Evolutionary conservation across 2,329 filamentous ascomycete species (phyloP).

Genomic region (Phyllosticta capitalensis): DNA sequence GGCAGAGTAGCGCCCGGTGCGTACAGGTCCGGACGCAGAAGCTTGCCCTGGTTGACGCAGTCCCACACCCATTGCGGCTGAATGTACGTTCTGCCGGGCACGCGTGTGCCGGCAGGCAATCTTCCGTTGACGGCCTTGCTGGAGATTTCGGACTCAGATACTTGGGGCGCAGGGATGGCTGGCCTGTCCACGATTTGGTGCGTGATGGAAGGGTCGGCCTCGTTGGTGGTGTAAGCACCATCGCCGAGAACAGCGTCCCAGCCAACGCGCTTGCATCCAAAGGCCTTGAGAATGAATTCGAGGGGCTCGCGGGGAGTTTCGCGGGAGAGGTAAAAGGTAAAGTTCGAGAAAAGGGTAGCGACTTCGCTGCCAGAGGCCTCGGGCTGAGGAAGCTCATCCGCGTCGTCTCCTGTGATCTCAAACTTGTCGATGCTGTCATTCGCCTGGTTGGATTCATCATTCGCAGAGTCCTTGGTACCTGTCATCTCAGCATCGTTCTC

Average conservation of each 20-base stretch:
- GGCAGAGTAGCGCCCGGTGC: constrained; percentile 82
- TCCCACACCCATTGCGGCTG: constrained; percentile 99
- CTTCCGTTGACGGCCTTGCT: constrained; percentile 35
- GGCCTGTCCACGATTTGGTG: constrained; percentile 95
- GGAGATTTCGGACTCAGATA: constrained; percentile 30
- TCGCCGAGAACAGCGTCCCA: constrained; percentile 90
- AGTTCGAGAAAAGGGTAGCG: constrained; percentile 72
- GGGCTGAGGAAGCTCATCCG: constrained; percentile 79
- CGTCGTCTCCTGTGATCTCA: constrained; percentile 70
- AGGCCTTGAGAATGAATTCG: constrained; percentile 86
- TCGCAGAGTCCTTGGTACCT: constrained; percentile 29
- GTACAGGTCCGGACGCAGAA: constrained; percentile 80
- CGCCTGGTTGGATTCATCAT: constrained; percentile 20
- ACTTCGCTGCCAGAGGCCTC: constrained; percentile 55
- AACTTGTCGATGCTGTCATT: constrained; percentile 73
- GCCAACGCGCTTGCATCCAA: constrained; percentile 90
- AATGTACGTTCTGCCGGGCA: constrained; percentile 86
- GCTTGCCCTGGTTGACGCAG: constrained; percentile 80
- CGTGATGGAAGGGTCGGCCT: constrained; percentile 79
- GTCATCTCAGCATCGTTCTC: constrained; percentile 18
- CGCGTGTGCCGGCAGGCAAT: constrained; percentile 46
- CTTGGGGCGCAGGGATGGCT: constrained; percentile 40
- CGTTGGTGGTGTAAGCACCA: constrained; percentile 84
- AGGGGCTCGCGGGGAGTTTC: constrained; percentile 85
- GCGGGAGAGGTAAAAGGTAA: constrained; percentile 85